Base-by-base conservation (phyloP, 2,329 filamentous ascomycete genomes). In the Escovopsis sp. region DNA sequence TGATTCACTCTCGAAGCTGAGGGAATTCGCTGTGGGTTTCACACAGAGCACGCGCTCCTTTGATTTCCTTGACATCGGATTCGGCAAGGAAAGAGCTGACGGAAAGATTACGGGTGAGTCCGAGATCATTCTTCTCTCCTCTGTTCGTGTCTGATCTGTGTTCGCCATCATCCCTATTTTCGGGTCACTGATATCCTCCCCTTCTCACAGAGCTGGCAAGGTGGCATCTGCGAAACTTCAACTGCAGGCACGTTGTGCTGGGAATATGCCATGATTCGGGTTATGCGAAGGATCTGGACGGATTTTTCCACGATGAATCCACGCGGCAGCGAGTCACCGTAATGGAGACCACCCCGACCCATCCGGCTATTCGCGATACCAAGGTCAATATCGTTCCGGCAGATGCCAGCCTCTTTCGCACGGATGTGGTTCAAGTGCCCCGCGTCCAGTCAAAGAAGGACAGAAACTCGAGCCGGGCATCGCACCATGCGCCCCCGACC, bases 61-160 rank as follows among this genome's bases (percentile, higher is more conserved):
- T 60, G 74, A 80, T 55, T 80, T 79, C 60, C 62, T 79, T 43
- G 75, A 81, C 51, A 68, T 80, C 41, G 75, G 76, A 30, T 59
- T 67, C 48, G 68, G 68, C 36, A 76, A 76, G 53, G 73, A 78
- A 50, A 63, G 70, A 39, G 68, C 71, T 7, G 72, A 76, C 52
- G 67, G 66, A 37, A 80, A 80, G 55, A 71, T 81, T 48, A 70
- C 67, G 65, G 74, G 74, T 75, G 56, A 39, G 57, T 45, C 37
- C 31, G 20, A 20, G 20, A 20, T 20, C 20, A 20, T 20, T 20
- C 20, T 20, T 20, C 20, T 20, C 20, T 20, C 20, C 20, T 20
- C 20, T 20, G 3, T 6, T 20, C 20, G 4, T 20, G 20, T 20
- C 20, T 20, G 6, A 4, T 6, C 20, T 4, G 6, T 20, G 4